Base-by-base conservation (phyloP, 345 rosid genomes). In the Acer campestre region DNA sequence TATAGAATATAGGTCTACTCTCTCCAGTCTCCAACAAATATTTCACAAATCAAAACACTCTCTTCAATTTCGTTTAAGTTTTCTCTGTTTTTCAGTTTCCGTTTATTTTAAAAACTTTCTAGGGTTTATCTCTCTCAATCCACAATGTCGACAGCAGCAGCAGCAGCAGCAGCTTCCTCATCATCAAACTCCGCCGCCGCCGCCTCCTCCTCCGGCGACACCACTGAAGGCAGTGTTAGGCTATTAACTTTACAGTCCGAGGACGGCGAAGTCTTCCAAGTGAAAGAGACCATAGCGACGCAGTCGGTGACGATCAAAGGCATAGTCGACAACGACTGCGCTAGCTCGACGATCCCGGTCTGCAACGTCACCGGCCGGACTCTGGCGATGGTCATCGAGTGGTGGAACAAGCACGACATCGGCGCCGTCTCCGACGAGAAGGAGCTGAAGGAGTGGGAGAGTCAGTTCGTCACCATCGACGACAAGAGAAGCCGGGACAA, bases 361-460 rank as follows among this genome's bases (percentile, higher is more conserved):
- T 48, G 8, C 40, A 69, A 53, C 22, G 38, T 69, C 13, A 14
- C 42, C 6, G 53, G 61, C 42, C 40, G 1, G 12, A 9, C 0
- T 4, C 20, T 69, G 9, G 59, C 61, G 5, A 69, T 25, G 18
- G 9, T 69, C 42, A 7, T 69, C 7, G 42, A 69, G 53, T 69
- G 69, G 69, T 66, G 48, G 48, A 66, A 66, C 7, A 1, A 18
- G 22, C 25, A 66, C 2, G n/a, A 53, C 0, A 53, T 5, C 18
- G 58, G 58, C 58, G 7, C n/a, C 18, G 5, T 16, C n/a, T 16
- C 58, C 1, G 20, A 16, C 20, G n/a, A 14, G 23, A 17, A 65
- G 23, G n/a, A 16, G 46, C n/a, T 65, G 22, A 29, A 29, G 20
- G 72, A 48, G 10, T 69, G 72, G 72, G 59, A 69, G 58, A 16